Evolutionary conservation across 1,284 basidiomycete species (phyloP), one percentile per base, ranked within the genome.

Genomic region (Somion occarium): DNA sequence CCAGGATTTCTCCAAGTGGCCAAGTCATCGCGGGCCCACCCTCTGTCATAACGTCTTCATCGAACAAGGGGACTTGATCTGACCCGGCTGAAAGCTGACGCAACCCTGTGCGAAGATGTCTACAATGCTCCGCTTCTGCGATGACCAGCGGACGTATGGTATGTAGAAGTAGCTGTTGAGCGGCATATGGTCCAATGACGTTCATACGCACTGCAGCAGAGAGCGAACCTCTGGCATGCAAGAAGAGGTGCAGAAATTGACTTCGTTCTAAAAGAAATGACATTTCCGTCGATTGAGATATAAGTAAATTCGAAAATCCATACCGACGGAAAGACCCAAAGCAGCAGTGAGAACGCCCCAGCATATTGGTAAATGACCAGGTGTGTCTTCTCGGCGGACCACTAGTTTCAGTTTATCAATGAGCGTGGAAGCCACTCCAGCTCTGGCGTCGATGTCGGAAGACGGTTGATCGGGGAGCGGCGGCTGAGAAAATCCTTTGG

Each of bases 1-100:
- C 85, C 18, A 98, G 73, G 41, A 98, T 89, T 69, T 99, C 96
- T n/a, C 94, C 95, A 13, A 99, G 68, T 0, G 96, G 96, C 93
- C 95, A 99, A 3, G 91, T 97, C 57, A 85, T 93, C 22, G 88
- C 87, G 3, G 93, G 93, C 1, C 82, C 83, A 39, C 74, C 57
- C 18, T 64, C 52, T 1, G 62, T 61, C 22, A 44, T 26, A 12
- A 54, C 34, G 9, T 51, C 53, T 26, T 53, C 51, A 30, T 51
- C 48, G 30, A 52, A 51, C n/a, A 22, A n/a, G 49, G 26, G 9
- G 22, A 20, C 22, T 34, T 5, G 27, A 47, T 37, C 43, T 50
- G 19, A 38, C 53, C 51, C 48, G 64, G 12, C 51, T 52, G 12
- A 13, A 18, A 42, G 20, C 12, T 15, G 27, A 52, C 24, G 70